These are phyloP conservation scores for Penicillium vulpinum DNA, from an alignment of 2,329 filamentous ascomycete genomes.

Conservation along the genomic window DNA sequence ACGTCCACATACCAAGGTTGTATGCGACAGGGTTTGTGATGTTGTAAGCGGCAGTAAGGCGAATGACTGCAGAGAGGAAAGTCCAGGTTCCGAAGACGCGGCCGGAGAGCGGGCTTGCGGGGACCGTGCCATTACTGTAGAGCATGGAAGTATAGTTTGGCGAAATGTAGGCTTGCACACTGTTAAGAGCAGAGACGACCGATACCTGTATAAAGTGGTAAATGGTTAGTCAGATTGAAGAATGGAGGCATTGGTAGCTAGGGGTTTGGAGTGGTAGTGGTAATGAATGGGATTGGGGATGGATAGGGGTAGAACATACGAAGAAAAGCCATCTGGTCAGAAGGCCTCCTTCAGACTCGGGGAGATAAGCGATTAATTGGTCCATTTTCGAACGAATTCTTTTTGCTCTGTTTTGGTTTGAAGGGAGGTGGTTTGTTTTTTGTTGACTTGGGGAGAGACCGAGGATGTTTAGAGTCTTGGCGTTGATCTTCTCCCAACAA, in stretches of 20 bases:
- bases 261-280: background rate
- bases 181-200: slow-evolving; percentile 79
- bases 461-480: slow-evolving; percentile 27
- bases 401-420: background rate
- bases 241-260: background rate
- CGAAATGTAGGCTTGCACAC: slow-evolving; percentile 77
- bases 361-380: slow-evolving; percentile 33
- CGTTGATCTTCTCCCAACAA: slow-evolving; percentile 27
- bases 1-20: slow-evolving; percentile 78
- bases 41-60: slow-evolving; percentile 82
- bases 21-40: slow-evolving; percentile 72
- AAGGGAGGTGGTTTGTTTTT: background rate
- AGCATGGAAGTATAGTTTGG: slow-evolving; percentile 81
- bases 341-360: slow-evolving; percentile 53
- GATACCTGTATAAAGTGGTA: slow-evolving; percentile 58
- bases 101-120: slow-evolving; percentile 71
- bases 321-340: slow-evolving; percentile 67
- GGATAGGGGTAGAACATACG: slow-evolving; percentile 43
- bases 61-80: slow-evolving; percentile 71
- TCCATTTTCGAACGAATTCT: slow-evolving; percentile 23
- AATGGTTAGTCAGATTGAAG: slow-evolving; percentile 6
- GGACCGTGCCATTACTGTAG: slow-evolving; percentile 62
- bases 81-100: slow-evolving; percentile 90
- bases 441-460: slow-evolving; percentile 11
- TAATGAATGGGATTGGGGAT: background rate